Evolutionary conservation across 2,329 filamentous ascomycete species (phyloP), one percentile per base, ranked within the genome.

Genomic region (Diplocarpon mali): DNA sequence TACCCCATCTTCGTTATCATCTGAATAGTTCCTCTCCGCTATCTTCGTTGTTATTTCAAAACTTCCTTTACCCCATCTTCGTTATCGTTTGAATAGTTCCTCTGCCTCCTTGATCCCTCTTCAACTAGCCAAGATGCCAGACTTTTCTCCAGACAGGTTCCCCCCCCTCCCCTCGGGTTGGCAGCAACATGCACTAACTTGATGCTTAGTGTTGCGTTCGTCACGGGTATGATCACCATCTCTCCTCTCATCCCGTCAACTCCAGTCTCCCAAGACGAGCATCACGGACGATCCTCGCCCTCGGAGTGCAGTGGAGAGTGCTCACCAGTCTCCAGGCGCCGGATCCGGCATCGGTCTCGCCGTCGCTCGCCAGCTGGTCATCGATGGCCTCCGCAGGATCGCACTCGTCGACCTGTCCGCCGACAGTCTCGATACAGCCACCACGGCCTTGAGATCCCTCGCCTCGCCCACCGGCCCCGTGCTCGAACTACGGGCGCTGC

Each of bases 271-370:
- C 3, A 7, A 24, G 7, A 3, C 3, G 20, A 24, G 20, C 7
- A 24, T 7, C 13, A 32, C 28, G 24, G 15, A 24, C n/a, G 7
- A 36, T 27, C 1, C 32, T 14, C n/a, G 20, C 20, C 4, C 20
- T 24, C 20, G 20, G 20, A 4, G 20, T 30, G 6, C 15, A 10
- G n/a, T n/a, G 5, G 38, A 43, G 30, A 20, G 27, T n/a, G 11
- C 27, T 37, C 38, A 34, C 40, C 36, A 29, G 24, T 15, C 29
- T 10, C 5, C 31, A 57, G 53, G 54, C 7, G 55, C 54, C 8
- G 53, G 45, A 28, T 51, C 51, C 11, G 55, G 52, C 20, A 57
- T 57, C 12, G 53, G 53, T 13, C 46, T 51, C 27, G 48, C 55
- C 5, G 38, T 53, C 32, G 44, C 54, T 27, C 41, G 43, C 8